A percentile compares a stretch with the other conserved stretches of the same genome.
These are phyloP conservation scores for Physcomitrium patens DNA, from an alignment of 225 moss, liverwort and hornwort genomes.

Conservation along the genomic window DNA sequence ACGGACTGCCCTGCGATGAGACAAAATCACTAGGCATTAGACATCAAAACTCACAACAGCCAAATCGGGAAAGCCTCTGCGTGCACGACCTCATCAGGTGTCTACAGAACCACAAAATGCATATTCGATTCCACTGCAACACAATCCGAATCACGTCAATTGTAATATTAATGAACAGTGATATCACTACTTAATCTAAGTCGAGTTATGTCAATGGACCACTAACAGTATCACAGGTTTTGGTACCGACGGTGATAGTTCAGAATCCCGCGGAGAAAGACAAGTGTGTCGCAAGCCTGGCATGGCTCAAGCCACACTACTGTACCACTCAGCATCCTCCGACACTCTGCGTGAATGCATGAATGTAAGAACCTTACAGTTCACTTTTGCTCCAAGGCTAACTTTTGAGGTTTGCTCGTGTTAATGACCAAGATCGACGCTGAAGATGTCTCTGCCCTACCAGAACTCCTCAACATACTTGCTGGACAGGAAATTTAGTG, in stretches of 20 bases:
- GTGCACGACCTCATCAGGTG: too few relatives aligned
- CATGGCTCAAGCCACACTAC: neutral
- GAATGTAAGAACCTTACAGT: too few relatives aligned
- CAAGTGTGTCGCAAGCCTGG: neutral
- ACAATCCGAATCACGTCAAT: constrained; percentile 1
- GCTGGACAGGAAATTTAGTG: neutral
- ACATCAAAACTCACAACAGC: neutral
- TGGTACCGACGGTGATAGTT: neutral
- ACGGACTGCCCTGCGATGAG: constrained; percentile 6
- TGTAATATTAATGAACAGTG: neutral
- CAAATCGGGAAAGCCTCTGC: neutral
- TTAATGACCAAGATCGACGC: neutral
- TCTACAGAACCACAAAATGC: neutral
- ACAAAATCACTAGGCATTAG: neutral
- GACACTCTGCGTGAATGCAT: neutral
- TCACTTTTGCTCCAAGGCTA: neutral
- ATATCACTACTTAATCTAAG: neutral
- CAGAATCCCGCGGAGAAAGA: neutral
- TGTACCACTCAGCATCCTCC: neutral
- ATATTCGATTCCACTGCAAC: neutral
- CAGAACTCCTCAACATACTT: neutral
- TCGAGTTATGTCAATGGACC: constrained; percentile 13
- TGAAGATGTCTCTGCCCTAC: neutral
- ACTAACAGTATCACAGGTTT: constrained; percentile 27
- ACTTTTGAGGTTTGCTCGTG: neutral